Percentiles rank a stretch among this genome's conserved stretches.
phyloP scores from a whole-genome alignment of 2,329 filamentous ascomycete genomes.

The Penicillium sp. region DNA sequence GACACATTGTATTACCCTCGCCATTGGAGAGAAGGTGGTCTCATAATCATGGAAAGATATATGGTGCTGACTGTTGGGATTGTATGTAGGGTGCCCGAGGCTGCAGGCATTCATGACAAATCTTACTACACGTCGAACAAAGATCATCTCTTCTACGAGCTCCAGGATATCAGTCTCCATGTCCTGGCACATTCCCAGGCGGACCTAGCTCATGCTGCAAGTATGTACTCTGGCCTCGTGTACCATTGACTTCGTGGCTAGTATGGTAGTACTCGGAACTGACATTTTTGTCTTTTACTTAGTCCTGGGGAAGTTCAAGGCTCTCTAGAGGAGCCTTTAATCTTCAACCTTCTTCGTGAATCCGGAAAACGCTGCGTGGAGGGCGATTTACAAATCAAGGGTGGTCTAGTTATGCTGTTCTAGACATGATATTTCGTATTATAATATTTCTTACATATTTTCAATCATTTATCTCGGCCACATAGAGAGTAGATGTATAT shows the following conservation, averaged over 20 bases:
- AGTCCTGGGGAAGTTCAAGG: slow-evolving; percentile 23
- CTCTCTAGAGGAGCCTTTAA: slow-evolving; percentile 6
- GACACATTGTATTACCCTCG: not conserved
- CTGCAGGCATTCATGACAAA: slow-evolving; percentile 17
- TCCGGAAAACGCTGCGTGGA: not conserved
- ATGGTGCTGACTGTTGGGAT: slow-evolving; percentile 3
- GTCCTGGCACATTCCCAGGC: slow-evolving; percentile 19
- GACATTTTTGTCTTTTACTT: not conserved
- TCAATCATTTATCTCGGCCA: not conserved
- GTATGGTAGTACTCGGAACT: not conserved
- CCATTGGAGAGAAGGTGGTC: not conserved
- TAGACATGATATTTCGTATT: not conserved
- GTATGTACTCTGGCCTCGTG: slow-evolving; percentile 12
- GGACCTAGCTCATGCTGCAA: slow-evolving; percentile 16
- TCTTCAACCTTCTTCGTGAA: not conserved
- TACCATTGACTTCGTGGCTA: not conserved
- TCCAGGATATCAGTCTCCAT: slow-evolving; percentile 24
- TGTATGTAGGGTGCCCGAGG: slow-evolving; percentile 19
- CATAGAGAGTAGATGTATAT: not conserved
- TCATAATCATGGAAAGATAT: not conserved
- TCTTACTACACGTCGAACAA: slow-evolving; percentile 22
- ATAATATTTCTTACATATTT: not conserved
- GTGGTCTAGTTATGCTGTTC: not conserved
- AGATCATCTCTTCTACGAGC: slow-evolving; percentile 18
- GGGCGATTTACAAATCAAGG: not conserved